Evolutionary conservation across 768 basidiomycete species (phyloP), one percentile per base, ranked within the genome.

Genomic region (Lactarius deliciosus): DNA sequence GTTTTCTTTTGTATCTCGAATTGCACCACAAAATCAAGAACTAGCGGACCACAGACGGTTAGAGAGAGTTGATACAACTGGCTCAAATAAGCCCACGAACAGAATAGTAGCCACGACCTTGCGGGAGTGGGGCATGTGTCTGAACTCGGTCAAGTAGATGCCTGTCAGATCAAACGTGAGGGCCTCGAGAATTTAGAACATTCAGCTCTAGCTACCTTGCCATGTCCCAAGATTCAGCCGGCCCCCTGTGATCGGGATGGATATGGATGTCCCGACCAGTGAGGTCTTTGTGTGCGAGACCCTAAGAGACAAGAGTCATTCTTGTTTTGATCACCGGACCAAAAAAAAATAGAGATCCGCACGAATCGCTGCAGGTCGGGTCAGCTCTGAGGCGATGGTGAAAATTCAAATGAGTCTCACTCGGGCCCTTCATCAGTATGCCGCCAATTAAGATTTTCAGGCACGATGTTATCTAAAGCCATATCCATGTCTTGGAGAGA

Each of bases 391-490:
- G 36, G 22, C 6, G 45, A 22, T 30, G n/a, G n/a, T 30, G 25
- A 25, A 40, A 53, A 38, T 45, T 18, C 3, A 13, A 38, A 56
- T 4, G 10, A 25, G 25, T 53, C 88, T 78, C 74, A 94, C 93
- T 96, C 94, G 56, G 88, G 91, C 25, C 94, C 94, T 80, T 98
- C 95, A 74, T 94, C 93, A 0, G 87, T 92, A 75, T 97, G 95
- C 45, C 79, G 79, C 94, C 94, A 96, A 60, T 85, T 77, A 16
- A 96, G 79, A 16, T 74, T 81, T 74, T 97, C 94, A 0, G 95
- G 95, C 0, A 98, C 93, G 65, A 97, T 86, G 36, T 78, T 82
- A 77, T 97, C 95, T 22, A 97, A 79, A 5, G 92, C 92, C 92
- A 96, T 96, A 72, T 92, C 88, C 94, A 97, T 96, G 74, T 97